Evolutionary conservation across 805 yeast genomes (phyloP), one percentile per base, ranked within the genome.

Genomic region (Phaffomyces opuntiae): DNA sequence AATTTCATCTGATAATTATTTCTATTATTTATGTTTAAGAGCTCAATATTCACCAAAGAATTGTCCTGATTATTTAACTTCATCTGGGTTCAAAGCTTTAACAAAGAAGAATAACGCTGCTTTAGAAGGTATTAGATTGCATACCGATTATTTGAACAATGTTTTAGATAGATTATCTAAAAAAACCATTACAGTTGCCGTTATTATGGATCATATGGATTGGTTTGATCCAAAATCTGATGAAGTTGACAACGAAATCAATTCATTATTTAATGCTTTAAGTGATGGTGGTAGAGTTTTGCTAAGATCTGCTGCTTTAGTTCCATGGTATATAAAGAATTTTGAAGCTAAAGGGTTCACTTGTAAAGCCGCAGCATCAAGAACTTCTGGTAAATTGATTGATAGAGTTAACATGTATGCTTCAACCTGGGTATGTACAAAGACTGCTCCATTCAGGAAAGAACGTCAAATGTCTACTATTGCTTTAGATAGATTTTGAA

Each of bases 141-240:
- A 86, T 65, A 86, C 95, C 2, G 95, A 87, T 62, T 80, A 81
- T 47, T 70, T 86, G 56, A 81, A 78, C 57, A 89, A 85, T 56
- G 93, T 87, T 3, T 77, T 83, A 50, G 80, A 77, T 37, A 73
- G 93, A 51, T 68, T 86, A 44, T 69, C 80, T 25, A 68, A 73
- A 41, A 73, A 76, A 46, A 76, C 88, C 11, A 72, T 86, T 38
- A 80, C 90, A 5, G 80, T 82, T 54, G 91, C 91, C 31, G 77
- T 86, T 37, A 83, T 86, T 44, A 86, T 86, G 95, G 95, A 86
- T 63, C 95, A 86, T 63, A 84, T 87, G 93, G 95, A 87, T 65
- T 86, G 95, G 95, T 86, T 86, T 59, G 81, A 81, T 53, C 81
- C 86, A 34, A 60, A 69, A 14, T 83, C 82, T 9, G 56, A 57